Conservation (phyloP, 2,329 filamentous ascomycete genomes). For the Nannizzia gypsea region DNA sequence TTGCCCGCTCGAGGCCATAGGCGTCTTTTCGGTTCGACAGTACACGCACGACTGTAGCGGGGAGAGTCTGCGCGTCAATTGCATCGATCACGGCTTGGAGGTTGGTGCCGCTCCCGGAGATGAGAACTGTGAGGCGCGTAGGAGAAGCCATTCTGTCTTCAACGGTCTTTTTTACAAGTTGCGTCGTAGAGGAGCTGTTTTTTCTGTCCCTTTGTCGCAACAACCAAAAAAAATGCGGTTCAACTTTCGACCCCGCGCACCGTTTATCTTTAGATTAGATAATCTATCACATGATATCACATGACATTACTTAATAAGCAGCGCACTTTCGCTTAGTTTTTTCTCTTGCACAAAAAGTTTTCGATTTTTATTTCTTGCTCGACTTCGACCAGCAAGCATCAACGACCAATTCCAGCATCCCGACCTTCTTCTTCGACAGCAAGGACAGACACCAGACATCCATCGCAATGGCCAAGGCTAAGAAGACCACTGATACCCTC, state of each 20-base stretch:
- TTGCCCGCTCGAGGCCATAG: slow-evolving; percentile 52
- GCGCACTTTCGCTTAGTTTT: not conserved
- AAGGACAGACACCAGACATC: not conserved
- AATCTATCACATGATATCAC: not conserved
- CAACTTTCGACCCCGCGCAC: too few relatives aligned
- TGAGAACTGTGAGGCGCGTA: slow-evolving; percentile 53
- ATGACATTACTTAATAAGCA: not conserved
- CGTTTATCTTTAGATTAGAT: too few relatives aligned
- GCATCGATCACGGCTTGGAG: slow-evolving; percentile 65
- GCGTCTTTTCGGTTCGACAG: slow-evolving; percentile 55
- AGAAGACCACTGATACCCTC: slow-evolving; percentile 72
- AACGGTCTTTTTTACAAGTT: not conserved
- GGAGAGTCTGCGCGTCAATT: slow-evolving; percentile 37
- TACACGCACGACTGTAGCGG: slow-evolving; percentile 48
- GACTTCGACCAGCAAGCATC: not conserved
- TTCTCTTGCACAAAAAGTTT: not conserved
- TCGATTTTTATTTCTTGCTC: not conserved
- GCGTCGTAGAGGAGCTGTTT: not conserved
- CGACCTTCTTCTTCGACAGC: not conserved
- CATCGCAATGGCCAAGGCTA: slow-evolving; percentile 41
- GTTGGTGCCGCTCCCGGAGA: slow-evolving; percentile 64
- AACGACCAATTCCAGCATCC: not conserved
- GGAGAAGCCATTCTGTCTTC: slow-evolving; percentile 14
- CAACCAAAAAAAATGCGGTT: too few relatives aligned
- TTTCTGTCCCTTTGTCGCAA: too few relatives aligned